Evolutionary conservation across 768 basidiomycete species (phyloP), one percentile per base, ranked within the genome.

Genomic region (Trametes villosa): DNA sequence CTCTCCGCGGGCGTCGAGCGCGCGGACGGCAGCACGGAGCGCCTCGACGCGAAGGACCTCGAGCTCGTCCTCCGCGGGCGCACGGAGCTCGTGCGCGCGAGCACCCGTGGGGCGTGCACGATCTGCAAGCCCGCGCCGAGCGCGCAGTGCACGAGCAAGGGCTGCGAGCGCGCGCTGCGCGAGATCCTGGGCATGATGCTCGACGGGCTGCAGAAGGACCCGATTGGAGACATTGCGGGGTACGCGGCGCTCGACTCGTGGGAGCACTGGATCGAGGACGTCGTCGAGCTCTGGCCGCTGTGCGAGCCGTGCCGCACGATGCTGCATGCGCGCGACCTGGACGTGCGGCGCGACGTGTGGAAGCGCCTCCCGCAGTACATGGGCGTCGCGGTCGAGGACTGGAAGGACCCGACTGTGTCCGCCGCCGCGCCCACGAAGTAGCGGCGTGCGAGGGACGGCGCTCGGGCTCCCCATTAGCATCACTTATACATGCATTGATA

Each of bases 31-130:
- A 46, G 22, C 34, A 60, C 54, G 8, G 63, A 64, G 49, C 53
- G 59, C 15, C 59, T 64, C 53, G 57, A 59, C 15, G 33, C 48
- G 31, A 56, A 58, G 31, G 63, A 64, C 49, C 53, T 59, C 44
- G 63, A 59, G 58, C 63, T 59, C 58, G 48, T 59, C 50, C 58
- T 64, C 18, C 48, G 45, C 76, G n/a, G 67, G 84, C 52, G 69
- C 77, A 65, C 65, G 54, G 41, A 70, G 75, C 26, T 77, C 79
- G 66, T 55, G 61, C 17, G 41, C 67, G 22, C 69, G 79, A 12
- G 80, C 62, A 63, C 62, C 20, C 62, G 62, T 57, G 62, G 62
- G 15, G 62, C 62, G 27, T 63, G 57, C 62, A 57, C 56, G 50
- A 63, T 63, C 45, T 63, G 62, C 62, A 24, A 33, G 30, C 62